Evolutionary conservation across 441 rosid genomes (phyloP).

Genomic region (Heliophila coronopifolia): DNA sequence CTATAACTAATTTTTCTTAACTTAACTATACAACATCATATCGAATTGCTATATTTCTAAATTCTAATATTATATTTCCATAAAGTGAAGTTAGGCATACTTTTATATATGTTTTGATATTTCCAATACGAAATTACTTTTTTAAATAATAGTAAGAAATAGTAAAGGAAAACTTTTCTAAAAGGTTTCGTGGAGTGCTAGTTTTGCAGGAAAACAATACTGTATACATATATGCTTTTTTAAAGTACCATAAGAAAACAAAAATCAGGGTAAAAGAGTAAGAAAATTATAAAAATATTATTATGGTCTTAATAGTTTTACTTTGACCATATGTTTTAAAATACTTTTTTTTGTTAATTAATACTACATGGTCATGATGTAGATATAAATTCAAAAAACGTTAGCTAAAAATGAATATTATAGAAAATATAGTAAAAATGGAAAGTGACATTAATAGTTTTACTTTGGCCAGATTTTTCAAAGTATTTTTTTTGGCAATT

Average conservation of each 20-base stretch:
- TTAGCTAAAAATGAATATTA: too few species aligned
- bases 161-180: constrained; percentile 11
- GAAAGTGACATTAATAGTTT: too few species aligned
- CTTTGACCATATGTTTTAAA: not conserved
- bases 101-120: not conserved
- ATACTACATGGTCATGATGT: not conserved
- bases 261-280: too few species aligned
- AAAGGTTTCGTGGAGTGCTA: constrained; percentile 31
- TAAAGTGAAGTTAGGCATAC: not conserved
- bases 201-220: constrained; percentile 16
- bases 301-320: not conserved
- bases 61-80: not conserved
- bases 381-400: constrained; percentile 1
- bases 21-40: not conserved
- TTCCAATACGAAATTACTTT: not conserved
- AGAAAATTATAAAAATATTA: not conserved
- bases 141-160: not conserved
- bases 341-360: not conserved
- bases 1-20: not conserved
- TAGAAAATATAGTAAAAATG: too few species aligned
- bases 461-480: too few species aligned
- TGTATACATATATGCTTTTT: not conserved
- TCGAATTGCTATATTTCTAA: not conserved
- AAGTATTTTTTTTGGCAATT: too few species aligned
- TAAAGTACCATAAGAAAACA: constrained; percentile 11